Evolutionary conservation across 257 asterid genomes (phyloP).

Genomic region (Plantago elongata): DNA sequence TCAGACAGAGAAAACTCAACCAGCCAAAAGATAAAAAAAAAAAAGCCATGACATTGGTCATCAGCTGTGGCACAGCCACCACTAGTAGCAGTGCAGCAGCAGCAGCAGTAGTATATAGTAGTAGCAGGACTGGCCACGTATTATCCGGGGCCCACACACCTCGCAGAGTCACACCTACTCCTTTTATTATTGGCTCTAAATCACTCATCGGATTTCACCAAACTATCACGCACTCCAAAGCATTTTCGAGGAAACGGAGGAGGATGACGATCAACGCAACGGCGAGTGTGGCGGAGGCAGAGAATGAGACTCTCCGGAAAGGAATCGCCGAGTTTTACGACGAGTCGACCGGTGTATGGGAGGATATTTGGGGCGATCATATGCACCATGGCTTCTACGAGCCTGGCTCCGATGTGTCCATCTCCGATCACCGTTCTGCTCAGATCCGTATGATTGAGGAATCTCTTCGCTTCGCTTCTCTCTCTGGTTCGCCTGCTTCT

Average conservation of each 20-base stretch:
- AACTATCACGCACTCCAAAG: background rate
- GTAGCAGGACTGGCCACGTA: too few relatives aligned
- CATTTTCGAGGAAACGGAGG: constrained; percentile 9
- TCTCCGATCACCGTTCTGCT: constrained; percentile 76
- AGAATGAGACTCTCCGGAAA: constrained; percentile 43
- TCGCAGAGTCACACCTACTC: too few relatives aligned
- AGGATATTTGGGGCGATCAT: constrained; percentile 95
- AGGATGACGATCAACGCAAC: constrained; percentile 7
- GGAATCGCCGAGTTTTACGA: constrained; percentile 97
- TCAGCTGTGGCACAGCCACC: too few relatives aligned
- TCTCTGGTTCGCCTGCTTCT: constrained; percentile 40
- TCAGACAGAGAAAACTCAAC: too few relatives aligned
- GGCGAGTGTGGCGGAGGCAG: constrained; percentile 18
- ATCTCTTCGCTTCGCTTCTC: constrained; percentile 65
- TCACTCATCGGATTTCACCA: too few relatives aligned
- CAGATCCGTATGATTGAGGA: constrained; percentile 97
- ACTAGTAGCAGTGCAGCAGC: too few relatives aligned
- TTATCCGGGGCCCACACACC: too few relatives aligned
- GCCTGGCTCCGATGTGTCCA: constrained; percentile 42
- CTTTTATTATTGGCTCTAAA: too few relatives aligned
- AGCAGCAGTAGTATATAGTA: too few relatives aligned
- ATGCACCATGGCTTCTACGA: constrained; percentile 96
- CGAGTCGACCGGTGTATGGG: constrained; percentile 86
- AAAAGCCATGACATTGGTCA: too few relatives aligned
- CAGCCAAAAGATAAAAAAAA: too few relatives aligned